Evolutionary conservation across 1,139 yeast genomes (phyloP).

Genomic region (Diutina pseudorugosa): DNA sequence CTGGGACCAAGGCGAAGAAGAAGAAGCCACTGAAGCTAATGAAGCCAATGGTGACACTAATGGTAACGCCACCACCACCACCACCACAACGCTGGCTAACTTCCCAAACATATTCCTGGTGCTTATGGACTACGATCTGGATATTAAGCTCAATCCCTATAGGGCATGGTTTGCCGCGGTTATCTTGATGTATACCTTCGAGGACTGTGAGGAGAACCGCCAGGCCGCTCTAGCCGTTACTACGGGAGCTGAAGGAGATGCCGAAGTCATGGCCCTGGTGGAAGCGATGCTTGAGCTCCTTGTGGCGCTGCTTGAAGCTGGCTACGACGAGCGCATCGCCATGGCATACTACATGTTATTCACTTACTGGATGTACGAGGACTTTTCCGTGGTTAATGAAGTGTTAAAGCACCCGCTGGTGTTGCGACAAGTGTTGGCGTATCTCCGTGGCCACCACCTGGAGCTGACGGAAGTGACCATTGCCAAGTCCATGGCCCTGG

Average conservation of each 20-base stretch:
- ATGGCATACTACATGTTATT: slow-evolving; percentile 71
- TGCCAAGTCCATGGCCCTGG: slow-evolving; percentile 52
- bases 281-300: slow-evolving; percentile 74
- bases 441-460: slow-evolving; percentile 47
- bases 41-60: neutral
- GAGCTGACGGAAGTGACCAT: slow-evolving; percentile 48
- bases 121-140: slow-evolving; percentile 69
- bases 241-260: slow-evolving; percentile 46
- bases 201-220: slow-evolving; percentile 41
- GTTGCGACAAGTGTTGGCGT: slow-evolving; percentile 56
- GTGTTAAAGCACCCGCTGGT: slow-evolving; percentile 59
- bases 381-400: slow-evolving; percentile 61
- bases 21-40: too few relatives aligned
- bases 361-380: slow-evolving; percentile 70
- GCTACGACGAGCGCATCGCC: slow-evolving; percentile 63
- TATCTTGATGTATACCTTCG: slow-evolving; percentile 50
- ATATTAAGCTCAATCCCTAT: slow-evolving; percentile 70
- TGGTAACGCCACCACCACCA: neutral
- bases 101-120: slow-evolving; percentile 49
- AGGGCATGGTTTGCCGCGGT: slow-evolving; percentile 77
- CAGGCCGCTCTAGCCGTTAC: slow-evolving; percentile 40
- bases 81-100: neutral
- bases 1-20: slow-evolving; percentile 10
- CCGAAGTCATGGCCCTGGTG: slow-evolving; percentile 56
- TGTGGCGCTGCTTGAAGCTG: slow-evolving; percentile 44